A percentile compares a stretch with the other conserved stretches of the same genome.
Evolutionary conservation across 192 early-diverging fungal genomes (phyloP).

Genomic region (Coemansia sp.): DNA sequence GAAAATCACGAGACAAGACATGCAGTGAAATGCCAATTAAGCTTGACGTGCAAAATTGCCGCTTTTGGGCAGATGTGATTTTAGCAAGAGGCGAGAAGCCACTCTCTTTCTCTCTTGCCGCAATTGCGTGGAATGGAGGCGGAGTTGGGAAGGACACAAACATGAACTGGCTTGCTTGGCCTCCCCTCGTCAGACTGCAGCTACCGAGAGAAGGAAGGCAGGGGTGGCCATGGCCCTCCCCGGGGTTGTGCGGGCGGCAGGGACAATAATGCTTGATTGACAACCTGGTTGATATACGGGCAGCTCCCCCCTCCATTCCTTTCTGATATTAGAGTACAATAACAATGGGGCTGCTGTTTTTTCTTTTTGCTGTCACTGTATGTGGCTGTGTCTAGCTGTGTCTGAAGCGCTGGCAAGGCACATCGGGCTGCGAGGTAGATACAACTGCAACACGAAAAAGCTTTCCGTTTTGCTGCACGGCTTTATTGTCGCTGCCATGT

Average conservation of each 20-base stretch:
- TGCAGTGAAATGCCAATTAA: constrained; percentile 9
- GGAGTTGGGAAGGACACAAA: not conserved
- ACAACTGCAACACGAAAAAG: constrained; percentile 8
- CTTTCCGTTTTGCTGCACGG: constrained; percentile 34
- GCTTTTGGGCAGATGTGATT: constrained; percentile 3
- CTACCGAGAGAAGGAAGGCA: not conserved
- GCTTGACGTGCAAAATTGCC: constrained; percentile 9
- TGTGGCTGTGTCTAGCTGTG: constrained; percentile 28
- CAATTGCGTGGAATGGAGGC: not conserved
- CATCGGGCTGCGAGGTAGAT: constrained; percentile 10
- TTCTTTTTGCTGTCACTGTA: not conserved
- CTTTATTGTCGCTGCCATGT: constrained; percentile 19
- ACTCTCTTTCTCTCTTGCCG: not conserved
- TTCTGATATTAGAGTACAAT: constrained; percentile 15
- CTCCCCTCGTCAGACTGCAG: not conserved
- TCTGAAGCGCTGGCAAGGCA: constrained; percentile 13
- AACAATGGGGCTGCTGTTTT: constrained; percentile 12
- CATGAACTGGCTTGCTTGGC: not conserved
- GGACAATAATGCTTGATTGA: constrained; percentile 12
- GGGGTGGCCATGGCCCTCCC: not conserved
- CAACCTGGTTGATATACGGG: constrained; percentile 9
- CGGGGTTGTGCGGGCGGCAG: not conserved
- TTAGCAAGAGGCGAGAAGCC: not conserved
- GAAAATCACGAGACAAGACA: not conserved
- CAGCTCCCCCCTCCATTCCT: constrained; percentile 4